These are phyloP conservation scores for Eucalyptus brandiana DNA, from an alignment of 345 rosid genomes.

Conservation along the genomic window DNA sequence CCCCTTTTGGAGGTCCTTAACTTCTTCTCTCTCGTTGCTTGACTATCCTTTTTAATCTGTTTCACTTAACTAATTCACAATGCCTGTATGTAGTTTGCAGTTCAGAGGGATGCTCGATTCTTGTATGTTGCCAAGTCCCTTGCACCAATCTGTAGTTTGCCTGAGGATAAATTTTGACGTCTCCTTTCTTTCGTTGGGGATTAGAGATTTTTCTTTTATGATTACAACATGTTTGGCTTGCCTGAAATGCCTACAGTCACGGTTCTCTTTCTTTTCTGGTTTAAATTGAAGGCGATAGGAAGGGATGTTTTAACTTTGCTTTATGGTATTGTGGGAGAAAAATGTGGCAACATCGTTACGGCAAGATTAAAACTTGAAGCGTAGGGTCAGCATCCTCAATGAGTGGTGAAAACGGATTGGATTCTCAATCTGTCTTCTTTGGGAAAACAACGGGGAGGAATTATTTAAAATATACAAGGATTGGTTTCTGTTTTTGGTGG, in stretches of 20 bases:
- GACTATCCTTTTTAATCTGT: background rate
- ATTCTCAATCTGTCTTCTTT: background rate
- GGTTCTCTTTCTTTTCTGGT: background rate
- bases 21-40: background rate
- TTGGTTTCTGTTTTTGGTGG: background rate
- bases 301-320: background rate
- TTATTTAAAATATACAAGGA: background rate
- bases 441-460: background rate
- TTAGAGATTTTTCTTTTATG: background rate
- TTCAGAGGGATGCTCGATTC: background rate
- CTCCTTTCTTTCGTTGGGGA: background rate
- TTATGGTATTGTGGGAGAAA: background rate
- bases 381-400: background rate
- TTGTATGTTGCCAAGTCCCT: background rate
- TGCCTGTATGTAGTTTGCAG: constrained; percentile 29
- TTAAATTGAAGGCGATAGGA: background rate
- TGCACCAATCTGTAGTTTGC: background rate
- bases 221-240: background rate
- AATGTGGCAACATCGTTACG: background rate
- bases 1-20: constrained; percentile 57
- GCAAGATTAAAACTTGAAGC: background rate
- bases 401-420: background rate
- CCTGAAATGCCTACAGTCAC: background rate
- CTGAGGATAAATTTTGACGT: background rate
- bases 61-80: background rate